These are phyloP conservation scores for Lagerstroemia fauriei DNA, from an alignment of 441 rosid genomes.

Conservation along the genomic window DNA sequence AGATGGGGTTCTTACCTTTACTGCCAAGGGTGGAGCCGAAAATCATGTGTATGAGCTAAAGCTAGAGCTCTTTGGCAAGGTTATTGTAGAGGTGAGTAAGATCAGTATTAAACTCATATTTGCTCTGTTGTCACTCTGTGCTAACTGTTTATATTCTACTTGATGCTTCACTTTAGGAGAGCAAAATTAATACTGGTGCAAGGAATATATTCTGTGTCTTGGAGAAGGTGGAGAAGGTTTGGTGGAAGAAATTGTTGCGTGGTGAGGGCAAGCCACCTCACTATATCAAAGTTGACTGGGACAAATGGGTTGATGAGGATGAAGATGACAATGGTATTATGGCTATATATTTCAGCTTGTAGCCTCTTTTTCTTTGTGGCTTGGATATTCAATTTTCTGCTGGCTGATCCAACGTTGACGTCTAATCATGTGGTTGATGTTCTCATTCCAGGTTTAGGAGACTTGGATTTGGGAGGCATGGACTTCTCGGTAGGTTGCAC, in stretches of 20 bases:
- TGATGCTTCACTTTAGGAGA: slow-evolving; percentile 42
- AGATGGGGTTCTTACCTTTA: slow-evolving; percentile 60
- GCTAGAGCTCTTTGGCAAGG: slow-evolving; percentile 69
- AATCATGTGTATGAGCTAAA: slow-evolving; percentile 56
- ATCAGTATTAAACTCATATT: not conserved
- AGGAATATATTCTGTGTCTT: slow-evolving; percentile 64
- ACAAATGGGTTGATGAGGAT: slow-evolving; percentile 83
- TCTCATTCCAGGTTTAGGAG: slow-evolving; percentile 46
- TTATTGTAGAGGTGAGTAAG: slow-evolving; percentile 63
- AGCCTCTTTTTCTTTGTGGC: not conserved
- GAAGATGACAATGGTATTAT: slow-evolving; percentile 54
- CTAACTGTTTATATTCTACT: not conserved
- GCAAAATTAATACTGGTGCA: slow-evolving; percentile 62
- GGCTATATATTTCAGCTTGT: not conserved
- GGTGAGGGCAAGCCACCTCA: slow-evolving; percentile 64
- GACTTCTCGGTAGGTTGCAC: slow-evolving; percentile 60
- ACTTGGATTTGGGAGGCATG: slow-evolving; percentile 78
- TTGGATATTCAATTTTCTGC: not conserved
- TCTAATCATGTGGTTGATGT: not conserved
- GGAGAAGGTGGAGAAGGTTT: slow-evolving; percentile 65
- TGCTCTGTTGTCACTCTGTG: not conserved
- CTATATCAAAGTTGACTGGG: slow-evolving; percentile 81
- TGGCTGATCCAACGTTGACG: not conserved
- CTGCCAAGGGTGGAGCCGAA: slow-evolving; percentile 63
- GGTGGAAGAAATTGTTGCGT: slow-evolving; percentile 73